phyloP scores from a whole-genome alignment of 805 yeast species.

The Saccharomycopsis guyanensis region DNA sequence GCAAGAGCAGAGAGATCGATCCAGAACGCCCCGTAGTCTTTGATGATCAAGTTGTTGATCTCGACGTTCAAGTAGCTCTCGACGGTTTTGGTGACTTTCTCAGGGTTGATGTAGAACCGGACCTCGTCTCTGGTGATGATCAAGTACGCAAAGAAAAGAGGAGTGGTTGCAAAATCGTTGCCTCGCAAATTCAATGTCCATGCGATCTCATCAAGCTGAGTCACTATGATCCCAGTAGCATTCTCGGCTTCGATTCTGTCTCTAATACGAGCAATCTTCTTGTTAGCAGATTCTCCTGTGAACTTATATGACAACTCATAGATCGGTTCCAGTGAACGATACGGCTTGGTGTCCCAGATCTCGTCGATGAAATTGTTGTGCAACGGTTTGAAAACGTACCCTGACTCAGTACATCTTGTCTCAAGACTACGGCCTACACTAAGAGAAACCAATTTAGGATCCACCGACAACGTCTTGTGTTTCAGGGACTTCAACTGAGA shows the following conservation, averaged over 20 bases:
- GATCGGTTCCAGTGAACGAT: conserved; percentile 43
- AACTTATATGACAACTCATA: conserved; percentile 43
- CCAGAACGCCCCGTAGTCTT: conserved; percentile 55
- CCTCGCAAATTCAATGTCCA: conserved; percentile 81
- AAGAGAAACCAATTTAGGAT: conserved; percentile 65
- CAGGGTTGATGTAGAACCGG: conserved; percentile 12
- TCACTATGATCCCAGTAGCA: conserved; percentile 33
- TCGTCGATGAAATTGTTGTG: conserved; percentile 63
- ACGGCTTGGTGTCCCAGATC: conserved; percentile 74
- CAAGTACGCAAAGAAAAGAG: conserved; percentile 74
- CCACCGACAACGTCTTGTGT: conserved; percentile 44
- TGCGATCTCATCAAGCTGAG: conserved; percentile 80
- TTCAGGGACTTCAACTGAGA: conserved; percentile 2
- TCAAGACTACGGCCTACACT: conserved; percentile 27
- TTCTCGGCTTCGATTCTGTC: conserved; percentile 29
- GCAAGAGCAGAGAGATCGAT: conserved; percentile 38
- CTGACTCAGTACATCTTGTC: conserved; percentile 24
- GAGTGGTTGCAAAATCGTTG: conserved; percentile 73
- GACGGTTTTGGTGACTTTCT: conserved; percentile 10
- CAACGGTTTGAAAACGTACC: conserved; percentile 41
- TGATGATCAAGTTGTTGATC: conserved; percentile 34
- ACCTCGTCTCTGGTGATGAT: conserved; percentile 25
- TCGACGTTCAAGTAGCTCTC: conserved; percentile 34
- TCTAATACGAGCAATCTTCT: conserved; percentile 48
- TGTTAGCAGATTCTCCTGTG: conserved; percentile 56